These are phyloP conservation scores for Gonapodya sp. DNA, from an alignment of 192 early-diverging fungal species.

Conservation along the genomic window DNA sequence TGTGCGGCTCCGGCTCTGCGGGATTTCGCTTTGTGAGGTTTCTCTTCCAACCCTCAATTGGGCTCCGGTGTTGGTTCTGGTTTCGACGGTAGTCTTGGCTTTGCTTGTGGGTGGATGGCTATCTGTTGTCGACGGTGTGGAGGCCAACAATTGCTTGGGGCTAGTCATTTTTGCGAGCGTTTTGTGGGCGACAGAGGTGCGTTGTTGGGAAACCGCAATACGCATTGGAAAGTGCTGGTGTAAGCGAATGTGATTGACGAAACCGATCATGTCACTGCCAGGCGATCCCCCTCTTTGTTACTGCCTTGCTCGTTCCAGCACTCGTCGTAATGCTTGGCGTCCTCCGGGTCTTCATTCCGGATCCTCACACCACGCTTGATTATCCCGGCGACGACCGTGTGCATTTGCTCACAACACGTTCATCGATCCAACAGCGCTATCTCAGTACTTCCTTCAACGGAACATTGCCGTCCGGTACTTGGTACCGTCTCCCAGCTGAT, in stretches of 20 bases:
- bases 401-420: conserved; percentile 22
- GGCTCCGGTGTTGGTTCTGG: not conserved
- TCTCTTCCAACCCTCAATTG: not conserved
- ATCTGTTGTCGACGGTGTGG: conserved; percentile 40
- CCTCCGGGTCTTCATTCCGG: conserved; percentile 37
- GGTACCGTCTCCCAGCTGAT: conserved; percentile 53
- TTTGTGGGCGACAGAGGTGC: conserved; percentile 88
- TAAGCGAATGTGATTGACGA: not conserved
- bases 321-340: conserved; percentile 76
- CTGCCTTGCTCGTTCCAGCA: conserved; percentile 77
- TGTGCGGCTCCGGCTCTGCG: not conserved
- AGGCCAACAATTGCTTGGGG: conserved; percentile 86
- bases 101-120: conserved; percentile 48
- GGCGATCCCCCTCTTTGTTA: conserved; percentile 87
- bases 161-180: conserved; percentile 81
- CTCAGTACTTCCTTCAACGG: not conserved
- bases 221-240: not conserved
- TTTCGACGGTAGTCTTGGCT: conserved; percentile 24
- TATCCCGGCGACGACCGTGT: conserved; percentile 20
- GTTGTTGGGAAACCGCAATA: no score
- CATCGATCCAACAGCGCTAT: conserved; percentile 19
- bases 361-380: not conserved
- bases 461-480: not conserved
- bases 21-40: not conserved
- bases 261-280: conserved; percentile 13